Conservation (phyloP, 2,329 filamentous ascomycete species). For the Dactylellina haptotyla region DNA sequence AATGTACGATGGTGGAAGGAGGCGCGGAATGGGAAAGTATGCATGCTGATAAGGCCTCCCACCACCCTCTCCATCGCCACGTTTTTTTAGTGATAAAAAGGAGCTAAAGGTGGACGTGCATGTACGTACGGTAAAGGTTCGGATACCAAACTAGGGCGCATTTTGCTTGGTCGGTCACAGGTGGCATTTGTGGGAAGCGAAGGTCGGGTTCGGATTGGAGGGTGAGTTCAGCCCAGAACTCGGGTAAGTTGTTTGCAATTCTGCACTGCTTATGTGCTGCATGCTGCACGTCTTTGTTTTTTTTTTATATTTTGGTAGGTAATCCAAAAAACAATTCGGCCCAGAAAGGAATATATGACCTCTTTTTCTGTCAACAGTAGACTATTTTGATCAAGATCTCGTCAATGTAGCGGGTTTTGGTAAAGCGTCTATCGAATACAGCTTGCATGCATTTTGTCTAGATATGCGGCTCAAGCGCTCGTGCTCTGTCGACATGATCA, state of each 20-base stretch:
- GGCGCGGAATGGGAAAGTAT: neutral
- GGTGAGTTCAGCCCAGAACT: neutral
- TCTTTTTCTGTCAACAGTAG: too few species aligned
- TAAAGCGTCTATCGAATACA: too few species aligned
- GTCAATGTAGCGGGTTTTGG: too few species aligned
- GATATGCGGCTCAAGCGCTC: neutral
- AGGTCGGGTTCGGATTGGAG: neutral
- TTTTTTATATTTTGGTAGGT: slow-evolving; percentile 6
- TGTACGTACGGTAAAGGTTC: too few species aligned
- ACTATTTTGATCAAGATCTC: too few species aligned
- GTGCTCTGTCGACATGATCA: neutral
- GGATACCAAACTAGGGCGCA: neutral
- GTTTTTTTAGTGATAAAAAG: neutral
- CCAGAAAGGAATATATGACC: neutral
- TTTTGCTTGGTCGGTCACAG: neutral
- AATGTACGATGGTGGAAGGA: neutral
- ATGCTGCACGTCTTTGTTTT: slow-evolving; percentile 6
- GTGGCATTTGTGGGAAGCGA: neutral
- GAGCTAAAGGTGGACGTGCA: too few species aligned
- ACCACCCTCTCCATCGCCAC: neutral
- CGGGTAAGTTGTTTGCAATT: slow-evolving; percentile 12
- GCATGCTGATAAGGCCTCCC: slow-evolving; percentile 23
- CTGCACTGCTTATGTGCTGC: slow-evolving; percentile 20
- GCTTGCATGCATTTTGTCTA: neutral
- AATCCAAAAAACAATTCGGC: neutral